phyloP scores from a whole-genome alignment of 2,329 filamentous ascomycete genomes.

The Colletotrichum cordylinicola region DNA sequence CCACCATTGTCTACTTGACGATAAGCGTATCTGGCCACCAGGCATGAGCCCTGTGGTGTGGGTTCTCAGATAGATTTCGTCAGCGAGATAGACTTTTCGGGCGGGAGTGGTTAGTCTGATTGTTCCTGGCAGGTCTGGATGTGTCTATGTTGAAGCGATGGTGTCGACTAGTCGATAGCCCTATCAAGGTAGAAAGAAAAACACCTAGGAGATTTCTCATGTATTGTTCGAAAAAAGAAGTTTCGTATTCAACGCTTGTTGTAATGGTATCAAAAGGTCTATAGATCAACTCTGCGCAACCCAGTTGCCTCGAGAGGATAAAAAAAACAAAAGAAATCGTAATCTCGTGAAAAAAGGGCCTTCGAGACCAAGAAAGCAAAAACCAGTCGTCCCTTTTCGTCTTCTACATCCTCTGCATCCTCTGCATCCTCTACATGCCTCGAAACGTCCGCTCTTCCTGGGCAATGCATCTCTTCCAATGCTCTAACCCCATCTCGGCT shows the following conservation, averaged over 20 bases:
- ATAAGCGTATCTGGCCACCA: neutral
- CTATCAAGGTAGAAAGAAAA: rapidly evolving
- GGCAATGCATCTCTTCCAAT: neutral
- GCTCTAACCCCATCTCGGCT: neutral
- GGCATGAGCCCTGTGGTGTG: neutral
- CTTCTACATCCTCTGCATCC: neutral
- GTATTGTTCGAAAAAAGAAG: neutral
- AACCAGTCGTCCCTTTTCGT: neutral
- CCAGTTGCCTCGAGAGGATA: neutral
- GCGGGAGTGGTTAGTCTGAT: neutral
- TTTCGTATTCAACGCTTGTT: neutral
- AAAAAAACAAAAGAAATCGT: neutral
- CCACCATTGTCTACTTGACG: neutral
- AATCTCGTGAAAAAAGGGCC: neutral
- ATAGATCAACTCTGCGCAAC: neutral
- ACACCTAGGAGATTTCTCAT: neutral
- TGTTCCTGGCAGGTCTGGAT: neutral
- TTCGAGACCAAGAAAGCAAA: neutral
- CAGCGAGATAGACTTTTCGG: neutral
- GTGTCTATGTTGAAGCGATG: neutral
- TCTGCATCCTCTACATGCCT: neutral
- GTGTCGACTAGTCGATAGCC: neutral
- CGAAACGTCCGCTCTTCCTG: neutral
- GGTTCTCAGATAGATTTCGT: neutral
- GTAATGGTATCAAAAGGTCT: neutral